These are phyloP conservation scores for Stephanodiscus triporus DNA, from an alignment of 108 stramenopile species.

Conservation along the genomic window DNA sequence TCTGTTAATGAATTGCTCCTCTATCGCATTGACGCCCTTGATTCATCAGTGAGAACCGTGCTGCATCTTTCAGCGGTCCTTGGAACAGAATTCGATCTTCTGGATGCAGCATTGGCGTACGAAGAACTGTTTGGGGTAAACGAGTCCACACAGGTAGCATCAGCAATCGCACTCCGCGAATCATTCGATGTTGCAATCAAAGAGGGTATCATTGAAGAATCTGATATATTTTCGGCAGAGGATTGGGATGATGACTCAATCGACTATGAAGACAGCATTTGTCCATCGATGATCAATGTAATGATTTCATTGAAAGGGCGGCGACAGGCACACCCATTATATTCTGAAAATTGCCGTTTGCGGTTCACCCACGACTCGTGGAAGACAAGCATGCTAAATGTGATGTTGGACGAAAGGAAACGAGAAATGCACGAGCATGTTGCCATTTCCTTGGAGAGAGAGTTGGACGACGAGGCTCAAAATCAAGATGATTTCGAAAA, in stretches of 20 bases:
- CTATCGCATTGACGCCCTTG: conserved; percentile 64
- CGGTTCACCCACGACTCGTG: conserved; percentile 66
- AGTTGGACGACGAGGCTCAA: conserved; percentile 26
- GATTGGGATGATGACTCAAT: conserved; percentile 29
- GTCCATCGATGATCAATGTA: conserved; percentile 29
- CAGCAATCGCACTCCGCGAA: conserved; percentile 32
- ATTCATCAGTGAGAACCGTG: conserved; percentile 48
- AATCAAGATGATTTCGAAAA: conserved; percentile 45
- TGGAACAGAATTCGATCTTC: conserved; percentile 58
- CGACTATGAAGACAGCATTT: conserved; percentile 30
- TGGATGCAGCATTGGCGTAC: conserved; percentile 55
- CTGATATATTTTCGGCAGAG: conserved; percentile 9
- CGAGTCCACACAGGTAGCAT: conserved; percentile 27
- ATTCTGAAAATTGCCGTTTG: conserved; percentile 49
- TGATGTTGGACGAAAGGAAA: conserved; percentile 62
- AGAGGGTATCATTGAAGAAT: conserved; percentile 67
- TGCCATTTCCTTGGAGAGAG: conserved; percentile 59
- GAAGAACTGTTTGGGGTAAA: conserved; percentile 41
- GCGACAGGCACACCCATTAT: conserved; percentile 42
- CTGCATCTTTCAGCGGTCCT: conserved; percentile 69
- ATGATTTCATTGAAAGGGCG: conserved; percentile 23
- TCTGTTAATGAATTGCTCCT: conserved; percentile 60
- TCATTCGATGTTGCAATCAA: conserved; percentile 57
- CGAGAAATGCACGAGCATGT: conserved; percentile 65
- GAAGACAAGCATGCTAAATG: conserved; percentile 60